A percentile compares a stretch with the other conserved stretches of the same genome.
Evolutionary conservation across 1,284 basidiomycete species (phyloP).

Genomic region (Heliocybe sulcata): DNA sequence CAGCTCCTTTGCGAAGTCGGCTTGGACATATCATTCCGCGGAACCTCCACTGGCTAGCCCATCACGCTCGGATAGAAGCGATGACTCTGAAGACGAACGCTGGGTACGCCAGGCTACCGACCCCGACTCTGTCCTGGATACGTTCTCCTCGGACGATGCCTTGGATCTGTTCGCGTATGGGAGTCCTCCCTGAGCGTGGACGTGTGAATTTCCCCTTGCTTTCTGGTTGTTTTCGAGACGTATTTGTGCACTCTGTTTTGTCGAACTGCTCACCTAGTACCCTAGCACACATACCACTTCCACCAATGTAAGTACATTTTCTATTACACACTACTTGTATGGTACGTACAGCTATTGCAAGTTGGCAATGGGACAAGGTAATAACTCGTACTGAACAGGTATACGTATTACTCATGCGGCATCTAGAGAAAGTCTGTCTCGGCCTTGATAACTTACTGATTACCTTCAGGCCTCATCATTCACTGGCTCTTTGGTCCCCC

Average conservation of each 20-base stretch:
- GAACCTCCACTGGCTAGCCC: background rate
- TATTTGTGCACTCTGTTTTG: background rate
- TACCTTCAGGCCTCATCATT: conserved; percentile 5
- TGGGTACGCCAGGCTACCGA: conserved; percentile 9
- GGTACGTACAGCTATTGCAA: no score
- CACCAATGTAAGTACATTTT: no score
- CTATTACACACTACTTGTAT: no score
- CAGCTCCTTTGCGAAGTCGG: background rate
- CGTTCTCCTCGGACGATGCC: conserved; percentile 38
- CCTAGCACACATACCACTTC: no score
- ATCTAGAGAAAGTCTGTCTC: no score
- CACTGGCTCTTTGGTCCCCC: conserved; percentile 23
- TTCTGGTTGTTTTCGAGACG: background rate
- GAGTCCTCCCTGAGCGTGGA: background rate
- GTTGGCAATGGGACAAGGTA: no score
- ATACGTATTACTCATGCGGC: no score
- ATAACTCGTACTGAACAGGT: no score
- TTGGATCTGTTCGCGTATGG: conserved; percentile 40
- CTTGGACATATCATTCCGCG: background rate
- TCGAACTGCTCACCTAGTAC: no score
- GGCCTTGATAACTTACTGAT: background rate
- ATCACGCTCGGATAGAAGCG: conserved; percentile 1
- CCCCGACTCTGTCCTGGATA: conserved; percentile 1
- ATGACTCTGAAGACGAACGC: conserved; percentile 2
- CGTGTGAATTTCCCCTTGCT: background rate